phyloP scores from a whole-genome alignment of 2,329 filamentous ascomycete species.

The Cercospora sp. region DNA sequence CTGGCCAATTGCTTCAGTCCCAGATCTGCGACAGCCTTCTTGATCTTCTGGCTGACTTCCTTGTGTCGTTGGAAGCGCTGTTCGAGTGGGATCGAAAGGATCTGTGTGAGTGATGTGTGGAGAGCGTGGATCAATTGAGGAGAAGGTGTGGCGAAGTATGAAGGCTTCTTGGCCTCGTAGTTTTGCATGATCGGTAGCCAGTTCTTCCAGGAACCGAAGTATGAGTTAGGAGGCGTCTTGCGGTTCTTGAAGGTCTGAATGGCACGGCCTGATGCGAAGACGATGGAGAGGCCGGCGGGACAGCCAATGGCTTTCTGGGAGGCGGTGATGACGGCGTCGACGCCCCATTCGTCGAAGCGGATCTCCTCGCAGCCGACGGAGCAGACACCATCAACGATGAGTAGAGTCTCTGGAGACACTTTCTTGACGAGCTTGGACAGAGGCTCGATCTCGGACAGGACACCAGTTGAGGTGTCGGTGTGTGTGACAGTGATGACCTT shows the following conservation, averaged over 20 bases:
- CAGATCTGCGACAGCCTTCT: constrained; percentile 75
- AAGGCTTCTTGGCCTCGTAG: constrained; percentile 96
- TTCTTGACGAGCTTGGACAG: constrained; percentile 79
- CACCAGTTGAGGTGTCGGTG: constrained; percentile 95
- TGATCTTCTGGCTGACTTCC: constrained; percentile 78
- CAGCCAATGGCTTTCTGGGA: constrained; percentile 97
- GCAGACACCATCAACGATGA: constrained; percentile 95
- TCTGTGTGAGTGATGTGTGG: constrained; percentile 83
- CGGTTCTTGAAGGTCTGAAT: constrained; percentile 77
- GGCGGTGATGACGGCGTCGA: constrained; percentile 91
- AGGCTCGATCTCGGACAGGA: constrained; percentile 84
- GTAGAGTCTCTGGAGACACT: constrained; percentile 85
- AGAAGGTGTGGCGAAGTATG: constrained; percentile 95
- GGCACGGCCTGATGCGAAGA: constrained; percentile 88
- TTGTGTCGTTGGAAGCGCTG: constrained; percentile 83
- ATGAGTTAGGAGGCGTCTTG: constrained; percentile 79
- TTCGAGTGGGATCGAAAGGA: constrained; percentile 74
- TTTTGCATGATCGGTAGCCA: constrained; percentile 99
- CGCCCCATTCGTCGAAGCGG: constrained; percentile 88
- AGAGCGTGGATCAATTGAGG: constrained; percentile 92
- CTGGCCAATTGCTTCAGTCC: constrained; percentile 84
- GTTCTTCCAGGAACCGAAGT: constrained; percentile 96
- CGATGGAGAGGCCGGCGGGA: constrained; percentile 89
- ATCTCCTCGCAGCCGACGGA: constrained; percentile 96
- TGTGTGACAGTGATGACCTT: constrained; percentile 95